Evolutionary conservation across 2,329 filamentous ascomycete species (phyloP).

Genomic region (Aspergillus fumigatus): DNA sequence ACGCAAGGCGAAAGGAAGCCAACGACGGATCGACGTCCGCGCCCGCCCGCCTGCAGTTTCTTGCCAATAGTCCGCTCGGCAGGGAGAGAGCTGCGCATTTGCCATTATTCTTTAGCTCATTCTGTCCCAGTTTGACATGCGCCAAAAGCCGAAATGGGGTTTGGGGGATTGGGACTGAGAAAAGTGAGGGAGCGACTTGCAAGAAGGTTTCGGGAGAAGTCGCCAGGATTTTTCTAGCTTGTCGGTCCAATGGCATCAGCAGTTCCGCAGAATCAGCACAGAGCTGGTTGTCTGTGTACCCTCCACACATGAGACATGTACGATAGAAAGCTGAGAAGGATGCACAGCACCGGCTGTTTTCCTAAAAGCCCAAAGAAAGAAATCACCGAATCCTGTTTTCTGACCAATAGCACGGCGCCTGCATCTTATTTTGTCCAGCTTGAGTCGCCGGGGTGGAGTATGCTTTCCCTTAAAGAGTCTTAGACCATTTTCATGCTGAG

Average conservation of each 20-base stretch:
- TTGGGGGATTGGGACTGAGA: background rate
- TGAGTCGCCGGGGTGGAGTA: background rate
- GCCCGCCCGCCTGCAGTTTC: constrained; percentile 27
- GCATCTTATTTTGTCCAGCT: background rate
- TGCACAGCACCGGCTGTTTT: background rate
- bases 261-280: background rate
- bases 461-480: background rate
- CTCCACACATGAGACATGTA: constrained; percentile 2
- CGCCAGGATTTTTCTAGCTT: constrained; percentile 15
- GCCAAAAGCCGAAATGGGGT: constrained; percentile 9
- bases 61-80: constrained; percentile 35
- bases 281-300: background rate
- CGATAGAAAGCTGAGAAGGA: background rate
- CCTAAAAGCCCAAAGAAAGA: background rate
- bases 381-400: background rate
- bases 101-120: constrained; percentile 13
- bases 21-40: constrained; percentile 33
- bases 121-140: constrained; percentile 25
- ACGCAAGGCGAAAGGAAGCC: constrained; percentile 29
- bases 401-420: background rate
- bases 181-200: background rate
- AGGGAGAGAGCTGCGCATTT: constrained; percentile 17
- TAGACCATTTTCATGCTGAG: background rate
- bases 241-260: constrained; percentile 3
- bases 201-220: background rate